These are phyloP conservation scores for Pseudozyma thailandica DNA, from an alignment of 1,284 basidiomycete species.

Conservation along the genomic window DNA sequence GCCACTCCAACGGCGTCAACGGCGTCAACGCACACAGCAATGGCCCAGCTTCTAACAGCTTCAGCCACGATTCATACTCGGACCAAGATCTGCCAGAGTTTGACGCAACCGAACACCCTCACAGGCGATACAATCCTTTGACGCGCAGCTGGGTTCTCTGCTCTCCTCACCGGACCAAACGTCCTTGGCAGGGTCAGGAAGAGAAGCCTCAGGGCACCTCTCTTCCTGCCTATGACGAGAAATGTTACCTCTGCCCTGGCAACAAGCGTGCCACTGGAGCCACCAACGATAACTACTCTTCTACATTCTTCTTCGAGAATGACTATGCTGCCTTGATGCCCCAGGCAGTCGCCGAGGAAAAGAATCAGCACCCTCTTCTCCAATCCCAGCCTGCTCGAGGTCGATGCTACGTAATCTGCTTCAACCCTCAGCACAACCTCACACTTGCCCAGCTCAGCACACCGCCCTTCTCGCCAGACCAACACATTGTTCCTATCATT, in stretches of 20 bases:
- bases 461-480: conserved; percentile 58
- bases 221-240: conserved; percentile 77
- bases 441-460: conserved; percentile 80
- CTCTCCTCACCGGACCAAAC: conserved; percentile 65
- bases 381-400: conserved; percentile 80
- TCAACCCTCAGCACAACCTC: conserved; percentile 89
- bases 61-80: conserved; percentile 1
- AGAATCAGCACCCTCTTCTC: conserved; percentile 71
- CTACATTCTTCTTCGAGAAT: conserved; percentile 81
- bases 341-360: conserved; percentile 45
- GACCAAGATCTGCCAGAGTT: conserved; percentile 37
- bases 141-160: conserved; percentile 63
- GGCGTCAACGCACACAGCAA: conserved; percentile 1
- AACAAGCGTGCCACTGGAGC: conserved; percentile 82
- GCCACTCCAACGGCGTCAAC: conserved; percentile 10
- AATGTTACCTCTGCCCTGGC: conserved; percentile 90
- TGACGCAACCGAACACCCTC: conserved; percentile 62
- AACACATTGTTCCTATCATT: conserved; percentile 79
- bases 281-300: conserved; percentile 77
- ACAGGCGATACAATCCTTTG: conserved; percentile 65
- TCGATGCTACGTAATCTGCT: conserved; percentile 87
- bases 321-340: conserved; percentile 86
- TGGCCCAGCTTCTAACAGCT: background rate
- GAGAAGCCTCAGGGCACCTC: conserved; percentile 43
- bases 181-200: conserved; percentile 67